A percentile compares a stretch with the other conserved stretches of the same genome.
Conservation (phyloP, 2,329 filamentous ascomycete species). For the Fusarium chlamydosporum region DNA sequence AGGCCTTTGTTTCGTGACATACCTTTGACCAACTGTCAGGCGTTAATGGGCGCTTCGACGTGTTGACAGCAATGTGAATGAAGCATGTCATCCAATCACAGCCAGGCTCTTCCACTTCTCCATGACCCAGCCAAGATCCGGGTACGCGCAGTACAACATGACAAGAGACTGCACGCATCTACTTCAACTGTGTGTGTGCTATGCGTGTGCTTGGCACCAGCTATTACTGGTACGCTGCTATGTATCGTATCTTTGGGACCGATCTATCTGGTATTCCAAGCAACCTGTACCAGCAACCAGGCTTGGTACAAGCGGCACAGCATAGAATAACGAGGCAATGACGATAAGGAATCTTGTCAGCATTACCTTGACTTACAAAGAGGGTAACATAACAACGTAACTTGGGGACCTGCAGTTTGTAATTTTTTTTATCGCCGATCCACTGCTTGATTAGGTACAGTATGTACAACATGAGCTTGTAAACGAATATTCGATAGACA, state of each 20-base stretch:
- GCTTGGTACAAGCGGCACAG: slow-evolving; percentile 18
- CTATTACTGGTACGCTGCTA: slow-evolving; percentile 37
- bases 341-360: slow-evolving; percentile 18
- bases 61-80: slow-evolving; percentile 16
- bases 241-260: slow-evolving; percentile 19
- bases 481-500: slow-evolving; percentile 24
- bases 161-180: slow-evolving; percentile 37
- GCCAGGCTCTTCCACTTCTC: slow-evolving; percentile 32
- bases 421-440: slow-evolving; percentile 32
- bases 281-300: slow-evolving; percentile 12
- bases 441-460: neutral
- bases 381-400: slow-evolving; percentile 1
- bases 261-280: slow-evolving; percentile 17
- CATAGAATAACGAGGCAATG: slow-evolving; percentile 5
- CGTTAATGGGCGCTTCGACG: slow-evolving; percentile 21
- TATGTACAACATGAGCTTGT: slow-evolving; percentile 17
- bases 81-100: slow-evolving; percentile 40
- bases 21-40: slow-evolving; percentile 10
- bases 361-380: slow-evolving; percentile 15
- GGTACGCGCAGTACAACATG: slow-evolving; percentile 44
- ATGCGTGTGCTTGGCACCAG: slow-evolving; percentile 34
- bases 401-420: slow-evolving; percentile 36
- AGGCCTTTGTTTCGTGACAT: slow-evolving; percentile 34
- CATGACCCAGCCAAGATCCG: slow-evolving; percentile 46
- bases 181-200: slow-evolving; percentile 6